Base-by-base conservation (phyloP, 352 stramenopile species). In the Detonula confervacea region DNA sequence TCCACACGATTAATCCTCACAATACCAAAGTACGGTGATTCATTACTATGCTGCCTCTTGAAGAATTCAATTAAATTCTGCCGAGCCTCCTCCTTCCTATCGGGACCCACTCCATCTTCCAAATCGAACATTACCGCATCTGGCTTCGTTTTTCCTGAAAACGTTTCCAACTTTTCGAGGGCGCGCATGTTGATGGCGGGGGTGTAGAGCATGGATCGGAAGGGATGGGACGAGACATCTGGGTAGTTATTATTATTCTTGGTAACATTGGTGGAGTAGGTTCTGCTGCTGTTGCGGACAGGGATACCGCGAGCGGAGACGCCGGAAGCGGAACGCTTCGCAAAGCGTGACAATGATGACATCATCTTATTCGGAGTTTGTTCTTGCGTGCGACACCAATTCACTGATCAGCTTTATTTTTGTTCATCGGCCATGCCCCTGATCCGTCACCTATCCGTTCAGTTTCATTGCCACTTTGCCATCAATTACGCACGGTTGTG, bases 101-200 rank as follows among this genome's bases (percentile, higher is more conserved):
- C 25, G n/a, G 65, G 65, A 11, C 16, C 35, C 6, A 73, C 65
- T 6, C 65, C 65, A 47, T 73, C 65, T 57, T 73, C 65, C 29
- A 73, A 46, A 73, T 73, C 65, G 27, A 59, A 65, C 52, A 73
- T 73, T 46, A 73, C 39, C 16, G 35, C 54, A 73, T 73, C 65
- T 65, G 65, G 65, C 22, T 57, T 63, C 12, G 25, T 64, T 39
- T 11, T 14, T 0, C 51, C 33, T 27, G 18, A 24, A 22, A 73
- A 44, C 44, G 33, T 63, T 9, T 29, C 25, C 4, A 73, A 16
- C 35, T 74, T 74, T 18, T 74, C 27, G 2, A 74, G 25, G 6
- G 65, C 65, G 24, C 65, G 65, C 8, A 54, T 66, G n/a, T 74
- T 74, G 2, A 54, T 66, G 9, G 65, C 65, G 14, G 65, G 65